Base-by-base conservation (phyloP, 169 alveolate species). In the Babesia bigemina region DNA sequence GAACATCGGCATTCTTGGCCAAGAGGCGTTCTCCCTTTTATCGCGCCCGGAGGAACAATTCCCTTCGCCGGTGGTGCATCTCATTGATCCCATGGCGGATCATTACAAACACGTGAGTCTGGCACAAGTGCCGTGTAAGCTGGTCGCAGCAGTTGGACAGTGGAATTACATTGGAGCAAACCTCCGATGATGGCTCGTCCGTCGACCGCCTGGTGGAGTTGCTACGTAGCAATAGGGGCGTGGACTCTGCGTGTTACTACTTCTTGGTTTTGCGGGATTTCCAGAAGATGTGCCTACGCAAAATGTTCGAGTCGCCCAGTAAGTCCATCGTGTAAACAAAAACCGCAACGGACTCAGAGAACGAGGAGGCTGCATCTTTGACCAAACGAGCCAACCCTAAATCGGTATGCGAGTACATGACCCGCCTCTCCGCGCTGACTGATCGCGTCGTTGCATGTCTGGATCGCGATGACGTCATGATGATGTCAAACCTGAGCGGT, bases 181-280 rank as follows among this genome's bases (percentile, higher is more conserved):
- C 76, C 3, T 9, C 28, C 22, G 58, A 48, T 49, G 76, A 67
- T 22, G 66, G 9, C 6, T 8, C 65, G 19, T 11, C 66, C 7
- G 76, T 67, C 4, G 26, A 47, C 14, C 45, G 48, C 14, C 17
- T 67, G 1, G 48, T 26, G 39, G 56, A 49, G 16, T n/a, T 50
- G 10, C n/a, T 67, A 7, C 33, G 52, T 24, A 49, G 21, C 4
- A 50, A 67, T 26, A 36, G 11, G 2, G 65, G 24, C 8, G 26
- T 33, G 14, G 53, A 67, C 8, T 10, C 55, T 16, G 14, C 76
- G 9, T 19, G 71, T 33, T 9, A 17, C 47, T 59, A 67, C 39
- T 8, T 67, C 14, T n/a, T 67, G 21, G 76, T 67, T 19, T 53
- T 67, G 16, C 63, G 76, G n/a, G 76, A 67, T 22, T 67, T 67